Conservation (phyloP, 495 filamentous ascomycete genomes). For the Penicillium herquei region DNA sequence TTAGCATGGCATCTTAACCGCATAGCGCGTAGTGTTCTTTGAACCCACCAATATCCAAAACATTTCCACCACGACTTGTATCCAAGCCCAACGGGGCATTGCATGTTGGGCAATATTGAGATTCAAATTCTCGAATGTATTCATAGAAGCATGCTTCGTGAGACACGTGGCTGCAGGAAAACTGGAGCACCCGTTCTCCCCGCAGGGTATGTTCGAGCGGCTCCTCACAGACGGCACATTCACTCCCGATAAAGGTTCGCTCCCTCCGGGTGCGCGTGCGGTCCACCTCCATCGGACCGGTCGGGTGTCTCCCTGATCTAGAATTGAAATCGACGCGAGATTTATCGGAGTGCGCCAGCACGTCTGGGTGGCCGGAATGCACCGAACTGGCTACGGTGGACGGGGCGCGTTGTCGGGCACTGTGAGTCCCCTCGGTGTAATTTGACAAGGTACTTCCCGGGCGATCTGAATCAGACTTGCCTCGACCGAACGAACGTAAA, state of each 20-base stretch:
- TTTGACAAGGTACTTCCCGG: constrained; percentile 30
- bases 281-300: constrained; percentile 75
- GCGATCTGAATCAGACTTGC: constrained; percentile 22
- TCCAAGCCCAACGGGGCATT: constrained; percentile 91
- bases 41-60: constrained; percentile 83
- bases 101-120: constrained; percentile 92
- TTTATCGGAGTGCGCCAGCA: constrained; percentile 30
- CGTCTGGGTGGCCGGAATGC: constrained; percentile 18
- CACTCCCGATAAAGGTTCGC: constrained; percentile 89
- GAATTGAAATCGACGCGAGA: constrained; percentile 47
- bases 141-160: constrained; percentile 99
- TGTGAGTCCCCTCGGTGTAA: constrained; percentile 15
- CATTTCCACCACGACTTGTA: constrained; percentile 92
- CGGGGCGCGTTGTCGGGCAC: constrained; percentile 25
- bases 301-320: constrained; percentile 56
- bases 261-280: constrained; percentile 80
- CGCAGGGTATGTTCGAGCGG: constrained; percentile 94
- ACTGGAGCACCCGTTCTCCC: constrained; percentile 92
- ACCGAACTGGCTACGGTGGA: constrained; percentile 25
- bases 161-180: constrained; percentile 92
- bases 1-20: background rate
- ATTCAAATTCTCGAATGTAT: constrained; percentile 93
- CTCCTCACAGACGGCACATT: constrained; percentile 97
- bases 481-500: constrained; percentile 29
- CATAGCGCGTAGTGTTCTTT: background rate